Conservation (phyloP, 352 stramenopile genomes). For the Phytopythium sindhum region DNA sequence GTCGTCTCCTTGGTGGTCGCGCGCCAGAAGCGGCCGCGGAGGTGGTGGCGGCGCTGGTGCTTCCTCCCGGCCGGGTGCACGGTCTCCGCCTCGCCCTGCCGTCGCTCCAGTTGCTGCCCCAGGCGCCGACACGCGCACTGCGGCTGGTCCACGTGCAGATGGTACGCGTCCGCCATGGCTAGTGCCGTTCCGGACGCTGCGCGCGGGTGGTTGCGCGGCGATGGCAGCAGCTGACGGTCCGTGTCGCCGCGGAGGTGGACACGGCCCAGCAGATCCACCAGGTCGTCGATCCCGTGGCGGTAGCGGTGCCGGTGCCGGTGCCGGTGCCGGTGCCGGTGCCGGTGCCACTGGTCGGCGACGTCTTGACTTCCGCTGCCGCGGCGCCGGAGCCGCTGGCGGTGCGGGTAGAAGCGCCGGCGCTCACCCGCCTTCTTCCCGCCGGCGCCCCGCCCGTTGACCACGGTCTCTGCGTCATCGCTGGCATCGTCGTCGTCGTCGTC, state of each 20-base stretch:
- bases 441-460: background rate
- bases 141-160: background rate
- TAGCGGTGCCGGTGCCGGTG: background rate
- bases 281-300: slow-evolving; percentile 1
- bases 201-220: background rate
- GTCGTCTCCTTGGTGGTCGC: background rate
- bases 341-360: background rate
- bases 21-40: background rate
- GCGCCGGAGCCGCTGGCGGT: background rate
- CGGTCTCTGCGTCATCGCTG: background rate
- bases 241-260: background rate
- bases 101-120: background rate
- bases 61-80: background rate
- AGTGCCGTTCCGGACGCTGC: background rate
- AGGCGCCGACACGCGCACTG: slow-evolving; percentile 2
- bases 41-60: background rate
- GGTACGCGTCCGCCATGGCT: background rate
- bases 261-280: slow-evolving; percentile 2
- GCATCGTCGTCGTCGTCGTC: background rate
- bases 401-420: background rate
- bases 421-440: background rate
- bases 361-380: background rate
- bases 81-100: background rate
- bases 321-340: background rate
- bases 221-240: background rate